Base-by-base conservation (phyloP, 169 alveolate genomes). In the Plasmodium fragile region DNA sequence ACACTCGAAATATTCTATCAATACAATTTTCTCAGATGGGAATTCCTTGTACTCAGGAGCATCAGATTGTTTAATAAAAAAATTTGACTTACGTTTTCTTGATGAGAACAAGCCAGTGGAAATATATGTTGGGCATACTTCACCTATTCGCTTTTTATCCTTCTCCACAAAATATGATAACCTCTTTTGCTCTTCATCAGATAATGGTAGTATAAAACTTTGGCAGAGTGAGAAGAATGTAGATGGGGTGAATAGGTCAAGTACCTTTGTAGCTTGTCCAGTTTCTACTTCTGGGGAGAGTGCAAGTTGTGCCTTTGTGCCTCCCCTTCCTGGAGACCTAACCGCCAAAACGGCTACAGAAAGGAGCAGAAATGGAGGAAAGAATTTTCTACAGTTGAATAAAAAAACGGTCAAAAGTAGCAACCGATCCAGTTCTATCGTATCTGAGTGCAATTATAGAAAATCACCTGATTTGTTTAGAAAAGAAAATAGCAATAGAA, bases 121-220 rank as follows among this genome's bases (percentile, higher is more conserved):
- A 52, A 85, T 85, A 73, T 85, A 73, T 36, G 30, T 85, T 34
- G 93, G 93, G 5, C 93, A 85, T 41, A 85, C 93, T 1, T 85
- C 93, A 4, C 93, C 93, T n/a, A 75, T 85, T 49, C 36, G 93
- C 3, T 85, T 41, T 85, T 30, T 85, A 72, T 49, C 93, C 3
- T 85, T 85, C 79, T 85, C 93, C 5, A 73, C 28, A n/a, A 73
- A 49, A 4, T 53, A 69, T 43, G 28, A 6, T 1, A 55, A 81
- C 1, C 25, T 49, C 69, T 85, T 85, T 53, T 73, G 85, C 79
- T 72, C 87, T 28, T 85, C 93, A 32, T 72, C 84, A 6, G 93
- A 85, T 85, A 75, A 52, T 85, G 93, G 93, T 2, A 32, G 93
- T 53, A 85, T 85, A 73, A 85, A 85, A 85, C 41, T 85, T 13